Evolutionary conservation across 1,284 basidiomycete genomes (phyloP).

Genomic region (Pisolithus thermaeus): DNA sequence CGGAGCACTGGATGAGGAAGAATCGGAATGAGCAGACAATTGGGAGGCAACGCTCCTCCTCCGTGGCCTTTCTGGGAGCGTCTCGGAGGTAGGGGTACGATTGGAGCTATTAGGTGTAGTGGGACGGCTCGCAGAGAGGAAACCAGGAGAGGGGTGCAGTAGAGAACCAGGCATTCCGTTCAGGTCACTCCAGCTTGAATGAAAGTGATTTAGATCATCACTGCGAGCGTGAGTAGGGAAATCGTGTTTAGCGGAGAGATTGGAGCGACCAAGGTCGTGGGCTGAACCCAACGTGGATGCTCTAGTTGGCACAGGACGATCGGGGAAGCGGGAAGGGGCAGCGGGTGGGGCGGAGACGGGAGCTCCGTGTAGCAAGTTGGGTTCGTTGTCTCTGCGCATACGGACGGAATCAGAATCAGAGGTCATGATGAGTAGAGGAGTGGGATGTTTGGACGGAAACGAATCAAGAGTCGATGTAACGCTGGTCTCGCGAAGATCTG

Average conservation of each 20-base stretch:
- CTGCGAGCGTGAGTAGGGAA: slow-evolving; percentile 46
- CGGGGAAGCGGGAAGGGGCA: slow-evolving; percentile 36
- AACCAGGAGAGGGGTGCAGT: slow-evolving; percentile 45
- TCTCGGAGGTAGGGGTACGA: slow-evolving; percentile 46
- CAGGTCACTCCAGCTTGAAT: slow-evolving; percentile 19
- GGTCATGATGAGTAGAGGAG: slow-evolving; percentile 17
- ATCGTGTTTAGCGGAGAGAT: slow-evolving; percentile 33
- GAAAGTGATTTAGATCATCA: slow-evolving; percentile 64
- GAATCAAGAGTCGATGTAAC: slow-evolving; percentile 5
- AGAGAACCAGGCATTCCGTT: slow-evolving; percentile 20
- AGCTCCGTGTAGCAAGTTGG: slow-evolving; percentile 4
- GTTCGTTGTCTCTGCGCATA: slow-evolving; percentile 23
- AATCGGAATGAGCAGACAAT: slow-evolving; percentile 44
- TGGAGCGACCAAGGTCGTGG: slow-evolving; percentile 49
- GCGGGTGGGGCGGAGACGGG: slow-evolving; percentile 32
- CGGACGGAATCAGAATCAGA: slow-evolving; percentile 27
- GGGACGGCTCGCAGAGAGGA: slow-evolving; percentile 46
- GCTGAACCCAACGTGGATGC: slow-evolving; percentile 52
- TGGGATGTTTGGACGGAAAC: slow-evolving; percentile 3
- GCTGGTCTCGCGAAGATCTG: slow-evolving; percentile 7
- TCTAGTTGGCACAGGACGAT: slow-evolving; percentile 52
- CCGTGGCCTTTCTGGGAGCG: slow-evolving; percentile 39
- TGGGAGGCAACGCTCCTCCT: slow-evolving; percentile 45
- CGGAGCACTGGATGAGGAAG: slow-evolving; percentile 37
- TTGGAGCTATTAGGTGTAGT: slow-evolving; percentile 47